phyloP scores from a whole-genome alignment of 192 early-diverging fungal genomes.

The Coemansia interrupta region DNA sequence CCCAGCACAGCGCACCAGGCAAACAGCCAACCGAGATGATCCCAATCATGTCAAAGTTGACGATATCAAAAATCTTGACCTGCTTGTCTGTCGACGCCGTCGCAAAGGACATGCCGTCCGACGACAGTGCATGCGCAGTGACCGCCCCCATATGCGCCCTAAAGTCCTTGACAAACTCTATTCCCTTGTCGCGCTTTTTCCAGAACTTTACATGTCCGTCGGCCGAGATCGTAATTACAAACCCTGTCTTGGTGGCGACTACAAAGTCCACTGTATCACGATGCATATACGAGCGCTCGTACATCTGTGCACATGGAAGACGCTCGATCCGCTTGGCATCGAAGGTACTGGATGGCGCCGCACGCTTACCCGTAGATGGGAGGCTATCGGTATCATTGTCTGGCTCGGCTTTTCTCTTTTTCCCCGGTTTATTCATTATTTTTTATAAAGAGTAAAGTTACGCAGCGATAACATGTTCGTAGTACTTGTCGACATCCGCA shows the following conservation, averaged over 20 bases:
- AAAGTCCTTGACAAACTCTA: constrained; percentile 99
- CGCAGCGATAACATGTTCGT: too few species aligned
- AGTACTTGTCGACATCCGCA: too few species aligned
- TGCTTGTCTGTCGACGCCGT: constrained; percentile 79
- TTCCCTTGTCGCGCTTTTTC: constrained; percentile 88
- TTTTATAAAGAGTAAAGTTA: too few species aligned
- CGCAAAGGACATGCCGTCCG: constrained; percentile 78
- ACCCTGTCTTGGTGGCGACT: constrained; percentile 75
- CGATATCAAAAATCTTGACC: constrained; percentile 92
- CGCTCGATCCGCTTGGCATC: constrained; percentile 74
- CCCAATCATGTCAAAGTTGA: constrained; percentile 99
- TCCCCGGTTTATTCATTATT: too few species aligned
- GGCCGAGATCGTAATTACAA: constrained; percentile 88
- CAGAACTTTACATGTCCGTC: constrained; percentile 99
- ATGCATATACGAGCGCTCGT: constrained; percentile 95
- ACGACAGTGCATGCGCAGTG: constrained; percentile 58
- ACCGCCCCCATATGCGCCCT: constrained; percentile 73
- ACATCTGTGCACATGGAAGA: constrained; percentile 88
- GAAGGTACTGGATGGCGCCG: constrained; percentile 41
- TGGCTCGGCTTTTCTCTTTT: too few species aligned
- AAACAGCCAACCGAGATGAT: constrained; percentile 77
- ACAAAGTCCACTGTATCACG: constrained; percentile 82
- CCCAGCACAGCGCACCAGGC: constrained; percentile 80
- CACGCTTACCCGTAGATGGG: constrained; percentile 3
- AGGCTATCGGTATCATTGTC: too few species aligned